Evolutionary conservation across 2,329 filamentous ascomycete species (phyloP).

Genomic region (Dactylellina parvicollis): DNA sequence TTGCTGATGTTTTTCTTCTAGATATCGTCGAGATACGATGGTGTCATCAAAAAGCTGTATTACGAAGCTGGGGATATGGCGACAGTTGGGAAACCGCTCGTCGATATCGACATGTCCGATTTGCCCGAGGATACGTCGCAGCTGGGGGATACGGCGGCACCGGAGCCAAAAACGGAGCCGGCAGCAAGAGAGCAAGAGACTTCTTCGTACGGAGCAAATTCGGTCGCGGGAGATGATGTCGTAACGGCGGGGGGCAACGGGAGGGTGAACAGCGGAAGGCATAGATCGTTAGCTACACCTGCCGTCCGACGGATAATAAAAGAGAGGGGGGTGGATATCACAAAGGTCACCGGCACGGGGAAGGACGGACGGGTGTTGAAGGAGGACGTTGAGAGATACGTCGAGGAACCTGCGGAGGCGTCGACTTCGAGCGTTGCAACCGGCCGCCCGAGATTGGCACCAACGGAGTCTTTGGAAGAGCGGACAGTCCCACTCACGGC

Average conservation of each 20-base stretch:
- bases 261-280: constrained; percentile 40
- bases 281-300: constrained; percentile 79
- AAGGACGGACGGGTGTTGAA: constrained; percentile 91
- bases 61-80: constrained; percentile 97
- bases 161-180: constrained; percentile 15
- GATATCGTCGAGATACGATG: constrained; percentile 95
- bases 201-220: neutral
- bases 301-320: constrained; percentile 90
- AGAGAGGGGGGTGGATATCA: constrained; percentile 79
- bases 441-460: constrained; percentile 55
- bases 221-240: neutral
- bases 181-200: constrained; percentile 46
- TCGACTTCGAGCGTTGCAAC: neutral
- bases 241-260: constrained; percentile 12
- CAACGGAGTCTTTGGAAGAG: constrained; percentile 69
- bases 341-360: constrained; percentile 82
- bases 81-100: constrained; percentile 89
- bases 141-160: constrained; percentile 49
- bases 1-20: constrained; percentile 24
- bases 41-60: constrained; percentile 93
- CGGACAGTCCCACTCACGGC: constrained; percentile 74
- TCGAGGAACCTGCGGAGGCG: constrained; percentile 62
- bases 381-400: constrained; percentile 83
- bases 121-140: constrained; percentile 45
- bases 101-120: constrained; percentile 83